Base-by-base conservation (phyloP, 2,329 filamentous ascomycete species). In the Orbilia brochopaga region DNA sequence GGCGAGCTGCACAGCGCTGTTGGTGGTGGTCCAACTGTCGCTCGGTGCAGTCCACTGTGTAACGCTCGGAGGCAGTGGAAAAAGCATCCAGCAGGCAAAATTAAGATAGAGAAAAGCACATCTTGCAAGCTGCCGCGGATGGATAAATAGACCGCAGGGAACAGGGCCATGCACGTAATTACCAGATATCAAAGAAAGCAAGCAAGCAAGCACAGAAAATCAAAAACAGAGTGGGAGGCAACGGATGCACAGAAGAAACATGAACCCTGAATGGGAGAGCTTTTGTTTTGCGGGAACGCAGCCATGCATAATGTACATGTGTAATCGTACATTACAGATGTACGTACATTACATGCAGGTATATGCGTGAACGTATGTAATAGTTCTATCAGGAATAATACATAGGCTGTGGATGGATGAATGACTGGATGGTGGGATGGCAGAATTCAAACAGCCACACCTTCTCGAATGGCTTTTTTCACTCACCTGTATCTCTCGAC, bases 371-470 rank as follows among this genome's bases (percentile, higher is more conserved):
- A 65, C 17, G 55, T n/a, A n/a, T n/a, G n/a, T n/a, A n/a, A n/a
- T n/a, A n/a, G n/a, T n/a, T n/a, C n/a, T n/a, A n/a, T 57, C 54
- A 72, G 64, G 60, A 54, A 21, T n/a, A n/a, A 23, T 53, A 61
- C 60, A 42, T 52, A 42, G 42, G 51, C 40, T 60, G 60, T 64
- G 64, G 44, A 37, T 35, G 27, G 35, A 19, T 35, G 32, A 23
- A 21, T 40, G 60, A 61, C 56, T 59, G 48, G 40, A 60, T 54
- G 65, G 65, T 53, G 65, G 65, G 57, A 61, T 52, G 58, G 48
- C 42, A 46, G 54, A 59, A 54, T 35, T 24, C 37, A 13, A 55
- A 62, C 30, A 4, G n/a, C 44, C 30, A n/a, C n/a, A 15, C 27
- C 8, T 32, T 32, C 23, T 44, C 55, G 17, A 51, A 55, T 51